Percentiles rank a stretch among this genome's conserved stretches.
phyloP scores from a whole-genome alignment of 2,329 filamentous ascomycete species.

The Aspergillus sp. region DNA sequence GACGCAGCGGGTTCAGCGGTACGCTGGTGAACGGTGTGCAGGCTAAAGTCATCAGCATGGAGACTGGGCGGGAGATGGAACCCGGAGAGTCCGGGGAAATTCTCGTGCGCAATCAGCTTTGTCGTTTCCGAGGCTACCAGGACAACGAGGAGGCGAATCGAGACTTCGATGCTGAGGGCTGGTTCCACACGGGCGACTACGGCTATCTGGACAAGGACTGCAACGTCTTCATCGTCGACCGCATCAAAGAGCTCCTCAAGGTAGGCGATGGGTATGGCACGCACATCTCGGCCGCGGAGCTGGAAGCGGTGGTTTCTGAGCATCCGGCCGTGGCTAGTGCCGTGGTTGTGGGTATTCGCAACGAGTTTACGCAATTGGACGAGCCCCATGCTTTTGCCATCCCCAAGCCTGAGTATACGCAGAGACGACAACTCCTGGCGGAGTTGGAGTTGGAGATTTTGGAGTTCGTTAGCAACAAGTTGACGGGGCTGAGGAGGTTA shows the following conservation, averaged over 20 bases:
- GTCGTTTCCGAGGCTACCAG: slow-evolving; percentile 14
- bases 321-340: slow-evolving; percentile 25
- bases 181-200: slow-evolving; percentile 18
- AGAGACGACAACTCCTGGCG: background rate
- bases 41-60: slow-evolving; percentile 12
- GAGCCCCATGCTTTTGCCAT: slow-evolving; percentile 13
- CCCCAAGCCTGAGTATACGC: slow-evolving; percentile 7
- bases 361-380: slow-evolving; percentile 7
- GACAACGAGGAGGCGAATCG: slow-evolving; percentile 13
- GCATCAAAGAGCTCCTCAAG: slow-evolving; percentile 28
- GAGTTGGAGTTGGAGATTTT: slow-evolving; percentile 4
- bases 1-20: slow-evolving; percentile 14
- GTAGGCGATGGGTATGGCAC: slow-evolving; percentile 31
- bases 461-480: slow-evolving; percentile 4
- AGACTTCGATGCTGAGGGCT: slow-evolving; percentile 15
- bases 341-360: slow-evolving; percentile 26
- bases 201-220: slow-evolving; percentile 16
- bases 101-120: slow-evolving; percentile 14
- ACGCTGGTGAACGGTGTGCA: slow-evolving; percentile 11
- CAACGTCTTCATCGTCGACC: slow-evolving; percentile 18
- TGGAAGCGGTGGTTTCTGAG: slow-evolving; percentile 27
- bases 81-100: slow-evolving; percentile 14
- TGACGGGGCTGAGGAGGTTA: slow-evolving; percentile 8
- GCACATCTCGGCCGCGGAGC: slow-evolving; percentile 23
- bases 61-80: slow-evolving; percentile 11